Evolutionary conservation across 1,139 yeast genomes (phyloP).

Genomic region (Neolecta irregularis): DNA sequence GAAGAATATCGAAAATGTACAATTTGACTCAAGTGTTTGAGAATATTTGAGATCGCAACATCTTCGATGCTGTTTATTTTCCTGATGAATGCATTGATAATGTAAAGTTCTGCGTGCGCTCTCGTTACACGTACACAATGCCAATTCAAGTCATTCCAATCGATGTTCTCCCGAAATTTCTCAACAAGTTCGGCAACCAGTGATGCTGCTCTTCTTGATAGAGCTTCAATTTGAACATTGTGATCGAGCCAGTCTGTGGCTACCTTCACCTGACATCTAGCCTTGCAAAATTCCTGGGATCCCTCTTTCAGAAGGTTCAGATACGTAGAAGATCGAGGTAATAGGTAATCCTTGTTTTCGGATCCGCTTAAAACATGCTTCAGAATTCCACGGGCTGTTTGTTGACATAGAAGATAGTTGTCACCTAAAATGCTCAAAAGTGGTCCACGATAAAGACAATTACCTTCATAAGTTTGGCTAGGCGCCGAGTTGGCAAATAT

Average conservation of each 20-base stretch:
- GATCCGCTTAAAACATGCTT: conserved; percentile 3
- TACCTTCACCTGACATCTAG: too few relatives aligned
- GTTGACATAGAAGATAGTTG: conserved; percentile 10
- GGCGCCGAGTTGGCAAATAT: conserved; percentile 9
- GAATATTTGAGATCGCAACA: neutral
- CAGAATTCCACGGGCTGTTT: conserved; percentile 9
- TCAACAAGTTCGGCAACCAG: conserved; percentile 3
- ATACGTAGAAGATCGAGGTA: too few relatives aligned
- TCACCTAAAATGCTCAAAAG: conserved; percentile 7
- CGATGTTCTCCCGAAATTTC: neutral
- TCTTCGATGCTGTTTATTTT: neutral
- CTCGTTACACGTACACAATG: conserved; percentile 8
- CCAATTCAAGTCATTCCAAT: conserved; percentile 5
- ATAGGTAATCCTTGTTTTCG: too few relatives aligned
- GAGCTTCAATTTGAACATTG: neutral
- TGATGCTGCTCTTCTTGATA: conserved; percentile 1
- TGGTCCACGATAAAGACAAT: too few relatives aligned
- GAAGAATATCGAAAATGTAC: too few relatives aligned
- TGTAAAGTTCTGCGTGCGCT: conserved; percentile 6
- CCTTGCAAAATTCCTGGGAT: too few relatives aligned
- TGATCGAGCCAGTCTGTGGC: conserved; percentile 5
- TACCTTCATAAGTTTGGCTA: conserved; percentile 10
- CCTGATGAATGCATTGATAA: conserved; percentile 1
- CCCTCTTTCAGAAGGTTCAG: too few relatives aligned
- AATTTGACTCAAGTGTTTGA: conserved; percentile 1